phyloP scores from a whole-genome alignment of 2,329 filamentous ascomycete genomes.

The Colletotrichum godetiae region DNA sequence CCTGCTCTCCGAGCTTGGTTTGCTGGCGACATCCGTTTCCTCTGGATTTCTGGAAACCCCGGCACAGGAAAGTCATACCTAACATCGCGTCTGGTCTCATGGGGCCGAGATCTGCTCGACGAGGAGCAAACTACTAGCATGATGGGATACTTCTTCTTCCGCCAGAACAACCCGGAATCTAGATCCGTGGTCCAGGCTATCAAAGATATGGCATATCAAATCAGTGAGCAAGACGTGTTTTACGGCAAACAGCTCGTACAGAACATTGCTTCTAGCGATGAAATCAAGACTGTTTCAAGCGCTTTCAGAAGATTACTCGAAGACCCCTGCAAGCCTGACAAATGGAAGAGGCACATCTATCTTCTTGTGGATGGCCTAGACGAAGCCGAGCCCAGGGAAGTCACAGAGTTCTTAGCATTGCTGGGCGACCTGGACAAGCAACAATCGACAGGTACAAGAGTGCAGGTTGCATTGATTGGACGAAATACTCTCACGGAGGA shows the following conservation, averaged over 20 bases:
- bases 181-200: slow-evolving; percentile 57
- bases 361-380: slow-evolving; percentile 61
- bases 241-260: slow-evolving; percentile 55
- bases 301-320: slow-evolving; percentile 55
- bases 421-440: slow-evolving; percentile 43
- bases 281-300: slow-evolving; percentile 56
- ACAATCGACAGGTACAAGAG: slow-evolving; percentile 36
- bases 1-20: slow-evolving; percentile 53
- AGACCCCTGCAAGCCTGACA: slow-evolving; percentile 49
- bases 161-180: slow-evolving; percentile 58
- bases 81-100: slow-evolving; percentile 55
- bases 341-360: slow-evolving; percentile 49
- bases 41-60: slow-evolving; percentile 58
- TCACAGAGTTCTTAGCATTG: slow-evolving; percentile 50
- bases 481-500: slow-evolving; percentile 54
- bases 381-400: slow-evolving; percentile 53
- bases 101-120: slow-evolving; percentile 46
- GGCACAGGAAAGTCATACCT: slow-evolving; percentile 60
- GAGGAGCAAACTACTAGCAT: slow-evolving; percentile 36
- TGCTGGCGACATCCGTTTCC: slow-evolving; percentile 48
- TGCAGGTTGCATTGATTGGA: slow-evolving; percentile 55
- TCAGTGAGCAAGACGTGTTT: slow-evolving; percentile 56
- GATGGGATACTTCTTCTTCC: slow-evolving; percentile 61
- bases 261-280: slow-evolving; percentile 48
- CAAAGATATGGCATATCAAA: slow-evolving; percentile 58